Percentiles rank a stretch among this genome's conserved stretches.
phyloP scores from a whole-genome alignment of 148 eudicot genomes.

The Vaccinium corymbosum region DNA sequence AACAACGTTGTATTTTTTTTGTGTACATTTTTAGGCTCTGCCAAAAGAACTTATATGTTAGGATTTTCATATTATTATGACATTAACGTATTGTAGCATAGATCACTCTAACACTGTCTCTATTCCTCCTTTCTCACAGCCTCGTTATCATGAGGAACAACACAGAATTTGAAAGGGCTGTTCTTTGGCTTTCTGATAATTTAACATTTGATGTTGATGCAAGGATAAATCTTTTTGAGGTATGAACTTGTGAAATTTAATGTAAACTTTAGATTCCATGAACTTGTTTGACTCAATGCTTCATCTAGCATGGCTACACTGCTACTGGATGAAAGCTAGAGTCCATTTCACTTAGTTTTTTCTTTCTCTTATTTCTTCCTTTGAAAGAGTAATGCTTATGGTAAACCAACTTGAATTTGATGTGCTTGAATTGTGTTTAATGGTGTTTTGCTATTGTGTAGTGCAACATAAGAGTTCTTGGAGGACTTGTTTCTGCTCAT shows the following conservation, averaged over 20 bases:
- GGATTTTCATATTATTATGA: neutral
- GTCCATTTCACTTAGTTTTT: neutral
- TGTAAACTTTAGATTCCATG: neutral
- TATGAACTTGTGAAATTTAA: conserved; percentile 16
- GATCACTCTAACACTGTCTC: neutral
- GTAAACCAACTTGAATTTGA: conserved; percentile 5
- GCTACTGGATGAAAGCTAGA: neutral
- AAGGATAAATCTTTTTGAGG: conserved; percentile 95
- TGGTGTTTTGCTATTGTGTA: conserved; percentile 51
- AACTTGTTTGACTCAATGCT: neutral
- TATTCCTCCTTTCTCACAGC: conserved; percentile 34
- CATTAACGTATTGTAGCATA: neutral
- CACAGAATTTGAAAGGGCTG: conserved; percentile 81
- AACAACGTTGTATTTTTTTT: conserved; percentile 8
- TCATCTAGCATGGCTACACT: neutral
- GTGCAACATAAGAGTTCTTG: conserved; percentile 99
- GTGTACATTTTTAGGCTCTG: neutral
- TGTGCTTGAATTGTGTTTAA: conserved; percentile 25
- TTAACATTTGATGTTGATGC: conserved; percentile 88
- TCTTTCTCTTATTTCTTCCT: neutral
- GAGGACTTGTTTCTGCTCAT: conserved; percentile 99
- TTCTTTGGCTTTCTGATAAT: conserved; percentile 86
- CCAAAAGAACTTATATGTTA: neutral
- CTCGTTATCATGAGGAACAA: conserved; percentile 80
- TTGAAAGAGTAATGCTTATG: neutral